These are phyloP conservation scores for Mycosarcoma maydis DNA, from an alignment of 1,284 basidiomycete genomes.

Conservation along the genomic window DNA sequence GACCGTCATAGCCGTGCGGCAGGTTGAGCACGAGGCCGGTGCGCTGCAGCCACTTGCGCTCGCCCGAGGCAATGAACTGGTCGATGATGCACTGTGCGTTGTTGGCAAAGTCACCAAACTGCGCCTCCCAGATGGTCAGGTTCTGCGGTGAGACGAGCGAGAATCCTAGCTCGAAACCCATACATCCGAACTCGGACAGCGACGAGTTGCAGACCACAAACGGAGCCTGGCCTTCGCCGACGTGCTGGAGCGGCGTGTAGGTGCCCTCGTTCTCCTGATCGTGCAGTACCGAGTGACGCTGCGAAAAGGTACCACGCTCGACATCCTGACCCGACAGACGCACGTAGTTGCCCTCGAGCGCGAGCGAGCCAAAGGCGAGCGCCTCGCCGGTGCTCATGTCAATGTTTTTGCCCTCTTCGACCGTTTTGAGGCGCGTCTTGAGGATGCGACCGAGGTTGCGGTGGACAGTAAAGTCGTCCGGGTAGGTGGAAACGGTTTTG, in stretches of 20 bases:
- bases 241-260: constrained; percentile 88
- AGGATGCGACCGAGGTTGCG: constrained; percentile 95
- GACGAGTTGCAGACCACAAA: constrained; percentile 98
- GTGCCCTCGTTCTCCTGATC: constrained; percentile 93
- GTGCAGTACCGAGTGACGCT: constrained; percentile 95
- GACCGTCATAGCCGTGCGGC: constrained; percentile 94
- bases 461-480: constrained; percentile 85
- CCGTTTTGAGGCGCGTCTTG: constrained; percentile 82
- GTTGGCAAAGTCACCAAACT: constrained; percentile 90
- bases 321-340: constrained; percentile 98
- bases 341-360: constrained; percentile 91
- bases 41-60: constrained; percentile 97
- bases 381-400: constrained; percentile 99
- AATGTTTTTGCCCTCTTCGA: constrained; percentile 89
- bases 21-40: constrained; percentile 90
- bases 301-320: constrained; percentile 99
- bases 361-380: constrained; percentile 91
- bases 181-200: constrained; percentile 91
- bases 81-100: constrained; percentile 95
- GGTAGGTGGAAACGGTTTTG: constrained; percentile 83
- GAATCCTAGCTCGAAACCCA: constrained; percentile 98
- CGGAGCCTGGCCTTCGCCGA: constrained; percentile 84
- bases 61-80: constrained; percentile 97
- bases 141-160: constrained; percentile 94
- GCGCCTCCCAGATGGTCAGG: constrained; percentile 96